phyloP scores from a whole-genome alignment of 2,329 filamentous ascomycete genomes.

The Myriangium duriaei region DNA sequence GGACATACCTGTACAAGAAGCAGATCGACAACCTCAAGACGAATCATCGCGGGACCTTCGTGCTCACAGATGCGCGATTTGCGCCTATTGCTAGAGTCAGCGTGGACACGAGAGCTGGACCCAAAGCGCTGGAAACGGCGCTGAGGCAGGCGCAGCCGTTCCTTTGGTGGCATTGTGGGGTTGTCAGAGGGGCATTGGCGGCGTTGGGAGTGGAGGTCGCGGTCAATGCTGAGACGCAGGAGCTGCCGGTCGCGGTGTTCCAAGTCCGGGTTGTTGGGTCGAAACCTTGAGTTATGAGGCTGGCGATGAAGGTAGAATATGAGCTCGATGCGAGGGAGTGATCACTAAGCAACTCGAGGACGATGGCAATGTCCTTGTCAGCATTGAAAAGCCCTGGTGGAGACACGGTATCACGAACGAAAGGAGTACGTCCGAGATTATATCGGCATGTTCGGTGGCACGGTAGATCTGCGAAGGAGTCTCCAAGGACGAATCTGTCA shows the following conservation, averaged over 20 bases:
- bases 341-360: too few species aligned
- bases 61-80: conserved; percentile 86
- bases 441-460: too few species aligned
- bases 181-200: conserved; percentile 85
- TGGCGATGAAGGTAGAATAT: too few species aligned
- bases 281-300: conserved; percentile 50
- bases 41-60: conserved; percentile 92
- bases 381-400: too few species aligned
- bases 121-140: conserved; percentile 28
- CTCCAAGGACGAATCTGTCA: too few species aligned
- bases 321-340: too few species aligned
- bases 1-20: conserved; percentile 88
- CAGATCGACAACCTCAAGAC: conserved; percentile 98
- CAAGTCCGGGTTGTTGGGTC: conserved; percentile 77
- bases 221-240: conserved; percentile 79
- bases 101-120: conserved; percentile 42
- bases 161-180: conserved; percentile 86
- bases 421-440: too few species aligned
- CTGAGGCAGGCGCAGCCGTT: conserved; percentile 73
- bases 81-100: conserved; percentile 83
- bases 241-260: conserved; percentile 80
- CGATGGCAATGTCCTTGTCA: too few species aligned
- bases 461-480: too few species aligned
- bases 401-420: too few species aligned
- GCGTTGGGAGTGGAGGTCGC: conserved; percentile 82